phyloP scores from a whole-genome alignment of 1,139 yeast genomes.

The Barnettozyma hawaiiensis region DNA sequence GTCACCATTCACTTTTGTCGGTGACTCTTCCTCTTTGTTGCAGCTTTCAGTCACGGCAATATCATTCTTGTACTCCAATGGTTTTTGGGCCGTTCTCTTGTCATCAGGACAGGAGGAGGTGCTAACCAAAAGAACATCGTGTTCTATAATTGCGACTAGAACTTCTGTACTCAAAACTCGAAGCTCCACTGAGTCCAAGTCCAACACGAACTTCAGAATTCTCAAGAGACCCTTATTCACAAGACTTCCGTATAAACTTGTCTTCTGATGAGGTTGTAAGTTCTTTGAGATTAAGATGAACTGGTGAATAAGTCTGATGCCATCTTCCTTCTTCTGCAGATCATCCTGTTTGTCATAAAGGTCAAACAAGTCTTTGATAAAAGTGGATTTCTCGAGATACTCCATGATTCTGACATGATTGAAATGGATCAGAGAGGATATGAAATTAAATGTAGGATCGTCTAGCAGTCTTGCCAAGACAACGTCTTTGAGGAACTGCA shows the following conservation, averaged over 20 bases:
- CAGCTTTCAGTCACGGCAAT: background rate
- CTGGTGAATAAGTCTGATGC: slow-evolving; percentile 75
- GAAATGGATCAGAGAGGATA: slow-evolving; percentile 59
- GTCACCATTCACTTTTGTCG: no score
- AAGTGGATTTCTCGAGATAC: slow-evolving; percentile 52
- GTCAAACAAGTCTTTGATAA: slow-evolving; percentile 47
- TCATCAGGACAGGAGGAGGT: slow-evolving; percentile 1
- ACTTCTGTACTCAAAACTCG: slow-evolving; percentile 78
- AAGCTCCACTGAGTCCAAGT: slow-evolving; percentile 45
- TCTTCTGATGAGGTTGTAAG: slow-evolving; percentile 57
- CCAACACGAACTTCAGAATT: slow-evolving; percentile 67
- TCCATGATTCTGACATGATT: slow-evolving; percentile 69
- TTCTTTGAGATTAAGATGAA: slow-evolving; percentile 70
- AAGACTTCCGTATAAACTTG: slow-evolving; percentile 58
- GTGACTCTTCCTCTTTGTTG: background rate
- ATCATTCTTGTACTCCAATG: slow-evolving; percentile 8
- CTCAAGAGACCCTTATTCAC: slow-evolving; percentile 66
- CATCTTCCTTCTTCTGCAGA: slow-evolving; percentile 41
- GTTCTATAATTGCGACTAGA: slow-evolving; percentile 75
- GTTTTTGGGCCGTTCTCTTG: slow-evolving; percentile 1
- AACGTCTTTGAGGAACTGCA: slow-evolving; percentile 81
- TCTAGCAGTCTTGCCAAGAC: slow-evolving; percentile 77
- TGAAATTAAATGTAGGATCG: slow-evolving; percentile 64
- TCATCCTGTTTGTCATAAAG: slow-evolving; percentile 37
- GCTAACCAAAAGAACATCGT: slow-evolving; percentile 61